A percentile compares a stretch with the other conserved stretches of the same genome.
Conservation (phyloP, 805 yeast genomes). For the Saccharomycopsis guyanensis region DNA sequence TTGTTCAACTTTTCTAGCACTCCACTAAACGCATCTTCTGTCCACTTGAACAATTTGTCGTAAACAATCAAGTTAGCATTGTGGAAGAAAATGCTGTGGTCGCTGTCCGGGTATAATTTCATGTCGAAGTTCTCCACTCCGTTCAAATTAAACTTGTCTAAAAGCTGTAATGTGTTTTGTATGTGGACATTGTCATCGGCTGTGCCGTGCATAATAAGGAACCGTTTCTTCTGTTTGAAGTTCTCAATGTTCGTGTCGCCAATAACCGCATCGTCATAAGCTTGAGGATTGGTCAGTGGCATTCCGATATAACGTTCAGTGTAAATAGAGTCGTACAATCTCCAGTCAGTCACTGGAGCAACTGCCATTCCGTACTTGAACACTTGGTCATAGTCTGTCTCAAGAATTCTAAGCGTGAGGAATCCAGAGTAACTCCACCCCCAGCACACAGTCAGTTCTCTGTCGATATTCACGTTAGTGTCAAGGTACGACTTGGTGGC, state of each 20-base stretch:
- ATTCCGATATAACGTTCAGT: conserved; percentile 92
- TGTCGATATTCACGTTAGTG: conserved; percentile 49
- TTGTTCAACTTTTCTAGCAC: conserved; percentile 23
- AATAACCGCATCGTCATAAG: conserved; percentile 55
- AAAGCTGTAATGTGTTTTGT: conserved; percentile 73
- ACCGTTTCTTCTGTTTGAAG: conserved; percentile 53
- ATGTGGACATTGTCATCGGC: conserved; percentile 97
- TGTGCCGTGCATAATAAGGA: conserved; percentile 89
- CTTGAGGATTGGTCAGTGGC: conserved; percentile 59
- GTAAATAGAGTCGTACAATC: conserved; percentile 82
- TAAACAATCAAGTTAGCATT: conserved; percentile 71
- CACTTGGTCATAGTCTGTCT: conserved; percentile 63
- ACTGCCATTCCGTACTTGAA: conserved; percentile 91
- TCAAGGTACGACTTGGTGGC: conserved; percentile 44
- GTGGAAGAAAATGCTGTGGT: conserved; percentile 74
- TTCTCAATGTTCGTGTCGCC: conserved; percentile 28
- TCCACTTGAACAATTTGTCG: conserved; percentile 66
- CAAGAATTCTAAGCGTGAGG: conserved; percentile 83
- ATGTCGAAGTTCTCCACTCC: conserved; percentile 72
- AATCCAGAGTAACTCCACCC: conserved; percentile 99
- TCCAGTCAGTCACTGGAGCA: conserved; percentile 97
- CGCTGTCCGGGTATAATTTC: conserved; percentile 88
- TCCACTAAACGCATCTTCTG: conserved; percentile 47
- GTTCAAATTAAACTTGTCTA: conserved; percentile 59
- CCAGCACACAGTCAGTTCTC: conserved; percentile 73